A percentile compares a stretch with the other conserved stretches of the same genome.
phyloP scores from a whole-genome alignment of 1,284 basidiomycete genomes.

The Ganoderma sinense region DNA sequence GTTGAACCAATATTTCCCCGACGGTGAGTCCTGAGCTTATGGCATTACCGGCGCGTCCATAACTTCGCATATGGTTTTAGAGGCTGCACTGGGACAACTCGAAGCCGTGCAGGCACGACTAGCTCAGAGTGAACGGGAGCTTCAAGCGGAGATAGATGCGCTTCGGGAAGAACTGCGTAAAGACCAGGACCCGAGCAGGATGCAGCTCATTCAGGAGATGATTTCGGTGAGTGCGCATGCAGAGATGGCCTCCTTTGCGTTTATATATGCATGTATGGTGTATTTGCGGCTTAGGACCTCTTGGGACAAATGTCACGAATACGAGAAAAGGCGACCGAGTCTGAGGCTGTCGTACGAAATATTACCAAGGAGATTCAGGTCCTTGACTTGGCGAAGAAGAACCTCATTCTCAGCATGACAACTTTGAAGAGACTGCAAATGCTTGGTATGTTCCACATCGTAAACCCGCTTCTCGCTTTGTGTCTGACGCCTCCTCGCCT shows the following conservation, averaged over 20 bases:
- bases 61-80: conserved; percentile 43
- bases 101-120: conserved; percentile 70
- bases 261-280: conserved; percentile 1
- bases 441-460: conserved; percentile 70
- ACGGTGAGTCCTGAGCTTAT: conserved; percentile 59
- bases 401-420: conserved; percentile 90
- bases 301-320: conserved; percentile 94
- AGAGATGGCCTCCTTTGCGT: not conserved
- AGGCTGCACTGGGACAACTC: conserved; percentile 70
- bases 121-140: conserved; percentile 61
- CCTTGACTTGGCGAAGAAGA: conserved; percentile 94
- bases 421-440: conserved; percentile 92
- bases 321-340: conserved; percentile 94
- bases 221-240: conserved; percentile 72
- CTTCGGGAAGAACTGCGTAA: conserved; percentile 72
- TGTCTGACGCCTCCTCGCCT: not conserved
- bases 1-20: conserved; percentile 78
- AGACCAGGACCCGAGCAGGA: conserved; percentile 85
- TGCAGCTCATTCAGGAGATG: conserved; percentile 92
- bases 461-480: not conserved
- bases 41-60: conserved; percentile 10
- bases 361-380: conserved; percentile 98
- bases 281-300: conserved; percentile 68
- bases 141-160: conserved; percentile 78
- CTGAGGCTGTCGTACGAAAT: conserved; percentile 93